Conservation (phyloP, 257 asterid genomes). For the Datura wrightii region DNA sequence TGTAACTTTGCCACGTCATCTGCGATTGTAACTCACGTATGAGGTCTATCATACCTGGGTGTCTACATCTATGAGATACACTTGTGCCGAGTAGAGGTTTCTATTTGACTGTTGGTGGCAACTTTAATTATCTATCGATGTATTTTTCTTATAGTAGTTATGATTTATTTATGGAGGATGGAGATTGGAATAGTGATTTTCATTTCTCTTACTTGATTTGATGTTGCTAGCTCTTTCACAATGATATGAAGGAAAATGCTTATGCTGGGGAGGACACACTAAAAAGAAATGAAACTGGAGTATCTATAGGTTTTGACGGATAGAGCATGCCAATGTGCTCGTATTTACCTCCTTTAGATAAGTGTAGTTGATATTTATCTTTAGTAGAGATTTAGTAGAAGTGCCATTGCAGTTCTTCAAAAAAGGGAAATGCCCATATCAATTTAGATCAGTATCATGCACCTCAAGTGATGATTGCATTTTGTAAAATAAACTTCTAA, state of each 20-base stretch:
- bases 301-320: too few species aligned
- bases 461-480: neutral
- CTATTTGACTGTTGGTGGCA: neutral
- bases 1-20: too few species aligned
- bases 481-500: too few species aligned
- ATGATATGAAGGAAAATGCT: too few species aligned
- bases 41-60: too few species aligned
- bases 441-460: neutral
- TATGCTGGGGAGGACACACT: too few species aligned
- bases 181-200: neutral
- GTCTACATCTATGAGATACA: neutral
- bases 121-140: neutral
- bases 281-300: too few species aligned
- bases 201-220: neutral
- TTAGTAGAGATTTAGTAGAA: too few species aligned
- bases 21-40: too few species aligned
- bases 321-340: neutral
- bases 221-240: neutral
- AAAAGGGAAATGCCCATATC: neutral
- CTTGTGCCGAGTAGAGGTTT: neutral
- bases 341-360: too few species aligned
- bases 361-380: too few species aligned
- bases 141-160: neutral
- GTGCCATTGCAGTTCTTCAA: too few species aligned
- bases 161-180: neutral